A percentile compares a stretch with the other conserved stretches of the same genome.
phyloP scores from a whole-genome alignment of 2,329 filamentous ascomycete species.

The Trichoderma sp. region DNA sequence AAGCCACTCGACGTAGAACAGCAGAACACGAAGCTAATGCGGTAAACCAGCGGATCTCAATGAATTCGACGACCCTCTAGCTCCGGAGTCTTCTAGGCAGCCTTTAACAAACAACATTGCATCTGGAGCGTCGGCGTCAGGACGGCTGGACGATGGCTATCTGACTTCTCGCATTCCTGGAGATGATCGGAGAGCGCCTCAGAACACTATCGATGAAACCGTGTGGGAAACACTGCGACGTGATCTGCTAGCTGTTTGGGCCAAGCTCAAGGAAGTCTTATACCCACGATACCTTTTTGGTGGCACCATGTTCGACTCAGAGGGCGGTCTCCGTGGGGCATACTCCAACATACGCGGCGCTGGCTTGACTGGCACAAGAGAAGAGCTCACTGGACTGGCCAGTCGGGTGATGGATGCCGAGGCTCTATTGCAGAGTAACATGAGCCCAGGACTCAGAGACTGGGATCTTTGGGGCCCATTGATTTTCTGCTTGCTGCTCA shows the following conservation, averaged over 20 bases:
- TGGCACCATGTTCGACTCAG: slow-evolving; percentile 63
- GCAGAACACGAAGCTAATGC: slow-evolving; percentile 6
- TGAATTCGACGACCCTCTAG: slow-evolving; percentile 87
- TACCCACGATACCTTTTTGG: slow-evolving; percentile 91
- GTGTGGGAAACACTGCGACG: slow-evolving; percentile 97
- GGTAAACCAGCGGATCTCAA: slow-evolving; percentile 73
- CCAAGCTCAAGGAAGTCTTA: slow-evolving; percentile 96
- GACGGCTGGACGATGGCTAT: slow-evolving; percentile 71
- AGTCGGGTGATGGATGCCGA: slow-evolving; percentile 66
- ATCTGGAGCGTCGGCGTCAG: slow-evolving; percentile 55
- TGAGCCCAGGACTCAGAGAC: slow-evolving; percentile 88
- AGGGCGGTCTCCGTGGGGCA: slow-evolving; percentile 58
- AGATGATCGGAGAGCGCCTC: slow-evolving; percentile 85
- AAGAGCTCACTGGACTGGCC: slow-evolving; percentile 63
- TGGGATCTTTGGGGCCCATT: slow-evolving; percentile 99
- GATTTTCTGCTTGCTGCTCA: slow-evolving; percentile 88
- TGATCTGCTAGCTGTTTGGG: slow-evolving; percentile 91
- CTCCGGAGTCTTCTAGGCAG: slow-evolving; percentile 67
- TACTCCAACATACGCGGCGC: slow-evolving; percentile 63
- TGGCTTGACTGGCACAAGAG: slow-evolving; percentile 60
- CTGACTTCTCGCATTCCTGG: slow-evolving; percentile 88
- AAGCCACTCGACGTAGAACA: neutral
- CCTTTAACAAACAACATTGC: slow-evolving; percentile 85
- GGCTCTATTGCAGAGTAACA: slow-evolving; percentile 63
- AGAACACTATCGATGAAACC: slow-evolving; percentile 93